Evolutionary conservation across 1,139 yeast species (phyloP), one percentile per base, ranked within the genome.

Genomic region (Nakaseomyces sp.): DNA sequence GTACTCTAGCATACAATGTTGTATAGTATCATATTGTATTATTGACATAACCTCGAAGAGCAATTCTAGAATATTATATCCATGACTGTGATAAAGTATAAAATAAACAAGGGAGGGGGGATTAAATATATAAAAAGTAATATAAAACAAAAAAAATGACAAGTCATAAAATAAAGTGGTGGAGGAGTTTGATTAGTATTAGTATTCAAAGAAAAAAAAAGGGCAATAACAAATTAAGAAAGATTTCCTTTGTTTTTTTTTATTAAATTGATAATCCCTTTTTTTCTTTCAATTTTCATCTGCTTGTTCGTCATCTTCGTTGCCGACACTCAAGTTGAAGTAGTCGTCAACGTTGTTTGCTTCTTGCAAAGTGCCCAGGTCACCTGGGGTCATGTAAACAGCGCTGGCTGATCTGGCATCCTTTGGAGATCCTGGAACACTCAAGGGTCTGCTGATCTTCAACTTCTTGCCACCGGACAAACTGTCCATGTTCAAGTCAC

Each of bases 341-440:
- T 87, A 91, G 60, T 86, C 95, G 45, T 82, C 93, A 32, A 86
- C 81, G 52, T 81, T 79, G 45, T 87, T 74, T 33, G 87, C 87
- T 63, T 91, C 98, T 65, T 87, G 96, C 56, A 91, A 71, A 10
- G 96, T 81, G n/a, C 97, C 98, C 54, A 91, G 74, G 64, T 91
- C 97, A 41, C 98, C 98, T 0, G 98, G 98, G 1, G 98, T 91
- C 95, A 87, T 88, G 53, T 78, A 67, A 15, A 86, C 81, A 31
- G 74, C 72, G 33, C 62, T 56, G 13, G 54, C 51, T 15, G 60
- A 52, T 29, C 61, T 53, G 31, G 77, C 68, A 52, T 76, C 81
- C 51, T 87, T 70, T 46, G 98, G 98, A 13, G 96, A 88, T 1
- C 97, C 97, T 2, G 97, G 98, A 13, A 87, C 97, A 47, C 94